These are phyloP conservation scores for Nitzschia putrida DNA, from an alignment of 108 stramenopile genomes.

Conservation along the genomic window DNA sequence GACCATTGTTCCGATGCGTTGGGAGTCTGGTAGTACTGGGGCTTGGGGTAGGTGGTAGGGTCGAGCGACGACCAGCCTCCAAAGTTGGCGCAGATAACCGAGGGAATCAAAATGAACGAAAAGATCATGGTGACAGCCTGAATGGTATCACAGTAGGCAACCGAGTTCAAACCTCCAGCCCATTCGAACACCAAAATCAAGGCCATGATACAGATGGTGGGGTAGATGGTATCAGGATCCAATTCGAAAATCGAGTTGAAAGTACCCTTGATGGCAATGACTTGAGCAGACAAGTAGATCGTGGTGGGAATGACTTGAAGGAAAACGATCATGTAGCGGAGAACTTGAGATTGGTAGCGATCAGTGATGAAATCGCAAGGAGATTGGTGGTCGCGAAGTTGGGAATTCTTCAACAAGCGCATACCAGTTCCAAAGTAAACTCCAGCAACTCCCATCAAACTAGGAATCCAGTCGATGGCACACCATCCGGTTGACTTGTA, in stretches of 20 bases:
- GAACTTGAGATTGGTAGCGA: conserved; percentile 37
- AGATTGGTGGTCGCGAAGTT: conserved; percentile 34
- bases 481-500: conserved; percentile 27
- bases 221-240: conserved; percentile 19
- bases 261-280: conserved; percentile 30
- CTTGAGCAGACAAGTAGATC: conserved; percentile 43
- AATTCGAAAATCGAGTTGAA: conserved; percentile 44
- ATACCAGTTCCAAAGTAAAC: conserved; percentile 37
- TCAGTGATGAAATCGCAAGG: conserved; percentile 51
- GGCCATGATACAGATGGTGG: conserved; percentile 33
- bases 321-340: conserved; percentile 33
- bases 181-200: conserved; percentile 44
- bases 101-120: conserved; percentile 25
- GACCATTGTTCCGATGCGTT: conserved; percentile 19
- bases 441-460: conserved; percentile 8
- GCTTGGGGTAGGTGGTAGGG: conserved; percentile 22
- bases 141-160: conserved; percentile 35
- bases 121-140: conserved; percentile 35
- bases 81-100: conserved; percentile 20
- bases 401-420: conserved; percentile 25
- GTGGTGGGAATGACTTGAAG: conserved; percentile 35
- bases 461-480: conserved; percentile 24
- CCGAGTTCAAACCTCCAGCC: conserved; percentile 34
- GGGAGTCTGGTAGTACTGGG: conserved; percentile 39
- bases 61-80: conserved; percentile 38